Percentiles rank a stretch among this genome's conserved stretches.
phyloP scores from a whole-genome alignment of 148 eudicot genomes.

The Vaccinium vitisidaea region DNA sequence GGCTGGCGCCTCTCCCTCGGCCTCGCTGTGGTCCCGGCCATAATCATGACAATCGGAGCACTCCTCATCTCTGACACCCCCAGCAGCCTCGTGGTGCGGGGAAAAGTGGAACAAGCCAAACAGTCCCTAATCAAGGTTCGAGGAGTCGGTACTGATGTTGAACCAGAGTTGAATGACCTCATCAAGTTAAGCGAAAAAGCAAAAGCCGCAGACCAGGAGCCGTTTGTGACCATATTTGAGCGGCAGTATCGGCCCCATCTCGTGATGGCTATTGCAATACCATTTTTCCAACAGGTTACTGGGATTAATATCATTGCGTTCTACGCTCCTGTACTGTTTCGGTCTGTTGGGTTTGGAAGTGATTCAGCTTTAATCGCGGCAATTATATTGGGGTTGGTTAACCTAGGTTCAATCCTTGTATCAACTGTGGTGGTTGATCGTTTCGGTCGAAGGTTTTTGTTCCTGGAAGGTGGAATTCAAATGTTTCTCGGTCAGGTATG shows the following conservation, averaged over 20 bases:
- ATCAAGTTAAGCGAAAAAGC: conserved; percentile 30
- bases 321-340: conserved; percentile 46
- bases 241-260: conserved; percentile 48
- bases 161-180: conserved; percentile 37
- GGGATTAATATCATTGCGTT: conserved; percentile 51
- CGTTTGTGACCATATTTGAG: conserved; percentile 40
- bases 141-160: conserved; percentile 26
- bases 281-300: conserved; percentile 51
- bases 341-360: conserved; percentile 40
- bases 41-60: conserved; percentile 38
- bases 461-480: conserved; percentile 48
- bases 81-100: conserved; percentile 48
- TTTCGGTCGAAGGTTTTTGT: conserved; percentile 42
- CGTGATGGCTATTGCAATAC: conserved; percentile 42
- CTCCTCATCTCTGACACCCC: conserved; percentile 47
- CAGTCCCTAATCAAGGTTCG: conserved; percentile 29
- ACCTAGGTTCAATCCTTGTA: conserved; percentile 37
- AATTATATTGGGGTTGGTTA: conserved; percentile 37
- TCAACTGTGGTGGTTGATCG: conserved; percentile 44
- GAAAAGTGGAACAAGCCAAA: conserved; percentile 34
- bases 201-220: conserved; percentile 26
- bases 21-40: conserved; percentile 36
- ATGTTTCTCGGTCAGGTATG: conserved; percentile 44
- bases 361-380: conserved; percentile 42
- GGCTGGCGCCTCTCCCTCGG: conserved; percentile 57